These are phyloP conservation scores for Dryas alaskensis DNA, from an alignment of 306 rosid species.

Conservation along the genomic window DNA sequence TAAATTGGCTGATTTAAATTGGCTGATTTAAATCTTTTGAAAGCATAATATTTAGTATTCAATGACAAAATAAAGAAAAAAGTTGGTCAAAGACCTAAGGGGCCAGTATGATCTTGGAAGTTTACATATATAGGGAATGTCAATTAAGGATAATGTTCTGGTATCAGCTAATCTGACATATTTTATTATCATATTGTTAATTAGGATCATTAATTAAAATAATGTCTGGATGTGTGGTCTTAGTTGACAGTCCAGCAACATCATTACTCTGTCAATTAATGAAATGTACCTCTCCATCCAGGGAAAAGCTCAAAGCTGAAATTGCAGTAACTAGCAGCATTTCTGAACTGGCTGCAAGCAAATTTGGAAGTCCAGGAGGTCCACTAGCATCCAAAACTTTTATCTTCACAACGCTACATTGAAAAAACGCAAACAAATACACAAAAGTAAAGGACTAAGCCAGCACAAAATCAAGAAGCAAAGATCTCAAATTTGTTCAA, in stretches of 20 bases:
- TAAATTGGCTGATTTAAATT: not conserved
- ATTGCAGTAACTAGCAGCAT: slow-evolving; percentile 57
- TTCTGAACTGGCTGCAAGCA: slow-evolving; percentile 66
- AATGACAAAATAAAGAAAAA: not conserved
- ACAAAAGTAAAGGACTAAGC: slow-evolving; percentile 21
- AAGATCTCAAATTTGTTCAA: not conserved
- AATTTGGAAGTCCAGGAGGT: slow-evolving; percentile 97
- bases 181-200: not conserved
- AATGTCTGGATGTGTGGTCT: not conserved
- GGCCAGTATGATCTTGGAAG: not conserved
- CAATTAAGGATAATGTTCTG: not conserved
- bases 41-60: not conserved
- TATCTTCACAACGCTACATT: slow-evolving; percentile 62
- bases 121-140: not conserved
- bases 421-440: slow-evolving; percentile 17
- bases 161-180: not conserved
- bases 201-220: not conserved
- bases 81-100: not conserved
- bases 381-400: slow-evolving; percentile 97
- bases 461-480: not conserved
- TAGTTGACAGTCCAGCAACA: not conserved
- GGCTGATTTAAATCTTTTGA: not conserved
- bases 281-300: slow-evolving; percentile 91
- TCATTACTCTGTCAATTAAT: not conserved
- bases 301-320: slow-evolving; percentile 91